These are phyloP conservation scores for Lentinula sp. DNA, from an alignment of 768 basidiomycete genomes.

Conservation along the genomic window DNA sequence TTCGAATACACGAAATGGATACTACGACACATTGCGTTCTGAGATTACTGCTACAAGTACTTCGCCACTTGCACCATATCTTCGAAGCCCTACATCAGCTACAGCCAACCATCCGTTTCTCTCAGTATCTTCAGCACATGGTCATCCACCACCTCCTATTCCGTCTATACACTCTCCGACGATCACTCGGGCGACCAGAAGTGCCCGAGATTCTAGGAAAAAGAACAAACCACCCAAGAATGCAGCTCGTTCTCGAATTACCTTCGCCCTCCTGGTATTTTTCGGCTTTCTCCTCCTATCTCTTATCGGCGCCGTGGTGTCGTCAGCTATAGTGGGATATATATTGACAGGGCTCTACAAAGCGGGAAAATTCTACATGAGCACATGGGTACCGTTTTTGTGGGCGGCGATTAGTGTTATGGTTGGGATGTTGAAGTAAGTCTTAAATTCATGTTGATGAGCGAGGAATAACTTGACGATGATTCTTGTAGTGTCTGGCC, in stretches of 20 bases:
- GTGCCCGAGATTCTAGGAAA: background rate
- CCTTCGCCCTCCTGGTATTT: slow-evolving; percentile 41
- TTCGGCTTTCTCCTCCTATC: slow-evolving; percentile 26
- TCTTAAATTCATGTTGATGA: background rate
- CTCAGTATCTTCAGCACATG: background rate
- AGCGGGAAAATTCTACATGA: slow-evolving; percentile 42
- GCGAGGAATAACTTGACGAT: slow-evolving; percentile 8
- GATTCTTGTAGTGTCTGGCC: background rate
- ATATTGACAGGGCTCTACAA: slow-evolving; percentile 26
- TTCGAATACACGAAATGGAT: background rate
- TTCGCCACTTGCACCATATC: background rate
- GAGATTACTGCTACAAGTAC: background rate
- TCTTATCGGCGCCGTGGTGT: slow-evolving; percentile 39
- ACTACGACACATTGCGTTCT: background rate
- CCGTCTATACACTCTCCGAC: too few species aligned
- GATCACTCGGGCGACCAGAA: too few species aligned
- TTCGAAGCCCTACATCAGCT: background rate
- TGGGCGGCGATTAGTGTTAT: too few species aligned
- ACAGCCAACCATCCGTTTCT: background rate
- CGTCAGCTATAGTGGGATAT: slow-evolving; percentile 35
- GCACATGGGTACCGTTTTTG: slow-evolving; percentile 16
- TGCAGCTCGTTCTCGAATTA: slow-evolving; percentile 33
- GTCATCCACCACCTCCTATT: slow-evolving; percentile 8
- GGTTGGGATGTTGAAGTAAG: too few species aligned
- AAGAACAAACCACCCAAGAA: slow-evolving; percentile 20